phyloP scores from a whole-genome alignment of 176 grass and related monocot genomes.

The Musa beccarii region DNA sequence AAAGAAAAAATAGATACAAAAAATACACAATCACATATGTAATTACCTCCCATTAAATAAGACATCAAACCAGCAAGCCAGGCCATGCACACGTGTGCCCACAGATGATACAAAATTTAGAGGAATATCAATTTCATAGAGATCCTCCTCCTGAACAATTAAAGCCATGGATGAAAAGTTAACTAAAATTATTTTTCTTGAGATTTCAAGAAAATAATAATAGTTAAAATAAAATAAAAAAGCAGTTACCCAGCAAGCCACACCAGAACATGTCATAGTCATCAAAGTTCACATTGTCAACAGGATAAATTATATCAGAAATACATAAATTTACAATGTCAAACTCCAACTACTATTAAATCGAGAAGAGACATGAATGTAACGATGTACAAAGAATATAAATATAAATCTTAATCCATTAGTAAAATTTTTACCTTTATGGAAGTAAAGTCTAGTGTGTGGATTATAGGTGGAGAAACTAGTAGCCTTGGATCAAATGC shows the following conservation, averaged over 20 bases:
- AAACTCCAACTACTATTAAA: no score
- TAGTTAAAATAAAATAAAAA: neutral
- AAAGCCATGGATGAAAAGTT: neutral
- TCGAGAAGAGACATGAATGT: neutral
- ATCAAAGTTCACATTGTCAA: no score
- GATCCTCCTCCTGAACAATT: constrained; percentile 82
- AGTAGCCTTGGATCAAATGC: constrained; percentile 97
- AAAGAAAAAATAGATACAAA: neutral
- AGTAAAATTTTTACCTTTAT: constrained; percentile 56
- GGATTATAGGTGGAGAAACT: constrained; percentile 53
- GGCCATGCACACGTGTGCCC: constrained; percentile 92
- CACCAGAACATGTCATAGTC: no score
- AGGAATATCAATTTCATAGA: constrained; percentile 93
- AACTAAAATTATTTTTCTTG: no score
- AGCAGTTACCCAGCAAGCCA: neutral
- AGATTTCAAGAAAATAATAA: no score
- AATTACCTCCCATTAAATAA: constrained; percentile 84
- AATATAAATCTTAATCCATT: constrained; percentile 7
- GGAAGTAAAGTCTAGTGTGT: constrained; percentile 73
- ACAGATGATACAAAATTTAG: constrained; percentile 71
- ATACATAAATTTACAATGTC: no score
- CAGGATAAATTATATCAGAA: no score
- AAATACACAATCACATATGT: neutral
- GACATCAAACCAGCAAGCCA: constrained; percentile 99
- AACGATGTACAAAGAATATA: constrained; percentile 5